These are phyloP conservation scores for Lactuca saligna DNA, from an alignment of 129 eudicot genomes.

Conservation along the genomic window DNA sequence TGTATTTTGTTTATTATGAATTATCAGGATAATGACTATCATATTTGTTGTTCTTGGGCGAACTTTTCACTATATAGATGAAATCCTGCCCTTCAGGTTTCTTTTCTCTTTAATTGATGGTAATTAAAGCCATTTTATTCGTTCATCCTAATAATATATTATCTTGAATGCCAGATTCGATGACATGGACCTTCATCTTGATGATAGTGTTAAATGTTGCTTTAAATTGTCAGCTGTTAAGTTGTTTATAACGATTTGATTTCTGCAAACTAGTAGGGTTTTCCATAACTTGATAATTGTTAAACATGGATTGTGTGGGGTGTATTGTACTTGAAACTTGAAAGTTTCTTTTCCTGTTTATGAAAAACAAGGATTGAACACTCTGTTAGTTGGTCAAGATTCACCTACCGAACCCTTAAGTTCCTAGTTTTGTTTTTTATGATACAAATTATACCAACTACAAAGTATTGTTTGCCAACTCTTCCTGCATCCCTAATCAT, in stretches of 20 bases:
- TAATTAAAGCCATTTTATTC: slow-evolving; percentile 11
- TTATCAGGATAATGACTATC: slow-evolving; percentile 81
- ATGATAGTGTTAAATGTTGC: slow-evolving; percentile 65
- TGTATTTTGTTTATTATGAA: slow-evolving; percentile 26
- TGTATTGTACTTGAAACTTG: too few species aligned
- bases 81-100: slow-evolving; percentile 81
- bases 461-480: too few species aligned
- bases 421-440: too few species aligned
- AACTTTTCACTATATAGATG: slow-evolving; percentile 93
- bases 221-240: slow-evolving; percentile 41
- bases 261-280: slow-evolving; percentile 44
- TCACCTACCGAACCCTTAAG: background rate
- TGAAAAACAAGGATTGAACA: too few species aligned
- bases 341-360: too few species aligned
- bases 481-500: too few species aligned
- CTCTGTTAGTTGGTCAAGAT: background rate
- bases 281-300: slow-evolving; percentile 25
- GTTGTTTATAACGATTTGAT: background rate
- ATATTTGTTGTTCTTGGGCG: slow-evolving; percentile 95
- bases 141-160: slow-evolving; percentile 8
- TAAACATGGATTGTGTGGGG: too few species aligned
- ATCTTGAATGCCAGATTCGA: slow-evolving; percentile 59
- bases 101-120: background rate
- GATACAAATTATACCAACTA: too few species aligned
- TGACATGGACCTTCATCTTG: slow-evolving; percentile 71